phyloP scores from a whole-genome alignment of 2,329 filamentous ascomycete genomes.

The Coleophoma eucalyptorum region DNA sequence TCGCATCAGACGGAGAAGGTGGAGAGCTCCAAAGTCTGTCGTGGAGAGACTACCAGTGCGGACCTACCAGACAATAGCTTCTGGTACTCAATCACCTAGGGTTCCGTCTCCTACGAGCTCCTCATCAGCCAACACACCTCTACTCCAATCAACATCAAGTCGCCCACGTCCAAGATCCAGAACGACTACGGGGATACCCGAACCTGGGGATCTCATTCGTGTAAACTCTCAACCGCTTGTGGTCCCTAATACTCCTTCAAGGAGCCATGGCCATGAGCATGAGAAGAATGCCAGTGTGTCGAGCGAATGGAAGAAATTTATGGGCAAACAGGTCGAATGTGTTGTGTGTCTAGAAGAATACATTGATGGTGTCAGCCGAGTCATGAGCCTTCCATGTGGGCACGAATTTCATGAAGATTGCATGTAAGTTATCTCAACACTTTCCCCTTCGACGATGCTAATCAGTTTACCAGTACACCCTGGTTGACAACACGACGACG shows the following conservation, averaged over 20 bases:
- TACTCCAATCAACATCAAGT: slow-evolving; percentile 59
- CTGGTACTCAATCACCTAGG: slow-evolving; percentile 53
- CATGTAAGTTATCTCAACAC: slow-evolving; percentile 70
- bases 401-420: slow-evolving; percentile 98
- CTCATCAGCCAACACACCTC: slow-evolving; percentile 69
- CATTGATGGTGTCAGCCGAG: slow-evolving; percentile 84
- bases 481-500: slow-evolving; percentile 94
- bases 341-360: slow-evolving; percentile 98
- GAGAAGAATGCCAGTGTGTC: slow-evolving; percentile 44
- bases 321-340: slow-evolving; percentile 75
- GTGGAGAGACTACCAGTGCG: slow-evolving; percentile 92
- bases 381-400: slow-evolving; percentile 96
- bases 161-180: slow-evolving; percentile 59
- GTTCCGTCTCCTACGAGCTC: slow-evolving; percentile 60
- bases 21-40: slow-evolving; percentile 96
- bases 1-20: slow-evolving; percentile 81
- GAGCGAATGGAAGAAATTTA: slow-evolving; percentile 62
- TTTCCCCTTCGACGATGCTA: slow-evolving; percentile 3
- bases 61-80: slow-evolving; percentile 84
- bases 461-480: slow-evolving; percentile 62
- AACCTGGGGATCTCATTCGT: slow-evolving; percentile 42
- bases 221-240: slow-evolving; percentile 33
- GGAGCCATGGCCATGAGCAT: slow-evolving; percentile 28
- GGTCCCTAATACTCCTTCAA: slow-evolving; percentile 15
- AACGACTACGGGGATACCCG: slow-evolving; percentile 58